Base-by-base conservation (phyloP, 169 alveolate genomes). In the Cryptosporidium tyzzeri region DNA sequence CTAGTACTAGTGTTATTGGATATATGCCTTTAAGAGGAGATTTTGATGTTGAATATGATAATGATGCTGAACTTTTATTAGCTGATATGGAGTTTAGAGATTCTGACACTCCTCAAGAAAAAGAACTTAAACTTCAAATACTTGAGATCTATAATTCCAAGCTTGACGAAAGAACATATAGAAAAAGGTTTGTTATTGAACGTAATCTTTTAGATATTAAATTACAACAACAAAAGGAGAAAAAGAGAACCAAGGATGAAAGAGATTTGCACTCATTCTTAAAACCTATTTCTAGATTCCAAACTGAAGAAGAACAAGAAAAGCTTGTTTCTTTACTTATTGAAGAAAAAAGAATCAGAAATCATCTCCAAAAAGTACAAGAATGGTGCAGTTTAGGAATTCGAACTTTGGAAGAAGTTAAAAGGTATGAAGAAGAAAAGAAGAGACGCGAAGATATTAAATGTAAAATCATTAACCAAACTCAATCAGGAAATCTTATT, bases 31-130 rank as follows among this genome's bases (percentile, higher is more conserved):
- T 96, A 80, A 95, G 99, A 91, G 99, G 99, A 8, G 99, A 98
- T 89, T 98, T 98, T 91, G 99, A 98, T 86, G 94, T 96, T 16
- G 99, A 98, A 85, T 98, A 96, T 92, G 99, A 98, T 91, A 96
- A 97, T 93, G 99, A 98, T 94, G 99, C 99, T 23, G 99, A 98
- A 91, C 92, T 97, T 29, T 93, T 97, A 39, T 91, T 98, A 21
- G 98, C 99, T 0, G 99, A 98, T 86, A 96, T 98, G 98, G 99
- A 98, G 85, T 98, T 98, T 94, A 94, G 96, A 65, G 92, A 92
- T 51, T 93, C 92, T 6, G 96, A 94, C 65, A 91, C 96, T 35
- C 97, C 97, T 16, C 95, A 95, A 84, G 96, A 94, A 75, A 94
- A 86, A 18, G 96, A 94, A 70, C 93, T 93, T 65, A 93, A 94